A percentile compares a stretch with the other conserved stretches of the same genome.
Evolutionary conservation across 1,284 basidiomycete species (phyloP).

Genomic region (Caloboletus inedulis): DNA sequence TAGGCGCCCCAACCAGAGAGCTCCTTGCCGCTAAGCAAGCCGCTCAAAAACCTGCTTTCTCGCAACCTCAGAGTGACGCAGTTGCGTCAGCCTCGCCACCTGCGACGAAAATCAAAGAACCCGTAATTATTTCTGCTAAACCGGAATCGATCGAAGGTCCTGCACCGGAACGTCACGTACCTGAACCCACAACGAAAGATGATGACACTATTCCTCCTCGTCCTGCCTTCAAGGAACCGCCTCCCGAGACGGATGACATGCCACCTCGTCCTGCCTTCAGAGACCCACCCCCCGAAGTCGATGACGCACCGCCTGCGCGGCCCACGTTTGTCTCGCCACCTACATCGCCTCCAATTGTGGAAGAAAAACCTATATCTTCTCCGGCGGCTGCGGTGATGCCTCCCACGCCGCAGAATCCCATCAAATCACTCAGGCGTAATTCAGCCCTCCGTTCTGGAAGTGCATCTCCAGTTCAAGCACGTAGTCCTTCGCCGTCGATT

Average conservation of each 20-base stretch:
- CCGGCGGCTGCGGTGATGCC: slow-evolving; percentile 44
- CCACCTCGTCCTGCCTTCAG: slow-evolving; percentile 39
- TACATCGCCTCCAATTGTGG: slow-evolving; percentile 33
- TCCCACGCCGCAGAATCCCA: slow-evolving; percentile 44
- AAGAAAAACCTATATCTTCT: slow-evolving; percentile 27
- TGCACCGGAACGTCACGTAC: background rate
- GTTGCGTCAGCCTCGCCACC: background rate
- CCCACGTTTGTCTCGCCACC: slow-evolving; percentile 29
- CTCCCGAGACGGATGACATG: slow-evolving; percentile 34
- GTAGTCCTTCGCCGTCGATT: slow-evolving; percentile 45
- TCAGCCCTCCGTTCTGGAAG: slow-evolving; percentile 30
- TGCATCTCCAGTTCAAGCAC: slow-evolving; percentile 34
- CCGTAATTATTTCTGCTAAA: slow-evolving; percentile 9
- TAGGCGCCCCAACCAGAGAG: slow-evolving; percentile 75
- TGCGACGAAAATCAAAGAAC: slow-evolving; percentile 9
- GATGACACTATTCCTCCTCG: slow-evolving; percentile 34
- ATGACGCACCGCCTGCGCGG: slow-evolving; percentile 33
- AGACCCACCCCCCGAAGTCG: slow-evolving; percentile 39
- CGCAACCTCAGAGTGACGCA: slow-evolving; percentile 28
- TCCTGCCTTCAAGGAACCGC: slow-evolving; percentile 31
- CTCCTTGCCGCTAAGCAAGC: slow-evolving; percentile 73
- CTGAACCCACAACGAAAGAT: slow-evolving; percentile 21
- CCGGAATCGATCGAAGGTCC: slow-evolving; percentile 5
- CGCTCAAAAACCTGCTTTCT: slow-evolving; percentile 46
- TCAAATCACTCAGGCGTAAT: slow-evolving; percentile 33